A percentile compares a stretch with the other conserved stretches of the same genome.
phyloP scores from a whole-genome alignment of 2,329 filamentous ascomycete species.

The Diplodia mutila region DNA sequence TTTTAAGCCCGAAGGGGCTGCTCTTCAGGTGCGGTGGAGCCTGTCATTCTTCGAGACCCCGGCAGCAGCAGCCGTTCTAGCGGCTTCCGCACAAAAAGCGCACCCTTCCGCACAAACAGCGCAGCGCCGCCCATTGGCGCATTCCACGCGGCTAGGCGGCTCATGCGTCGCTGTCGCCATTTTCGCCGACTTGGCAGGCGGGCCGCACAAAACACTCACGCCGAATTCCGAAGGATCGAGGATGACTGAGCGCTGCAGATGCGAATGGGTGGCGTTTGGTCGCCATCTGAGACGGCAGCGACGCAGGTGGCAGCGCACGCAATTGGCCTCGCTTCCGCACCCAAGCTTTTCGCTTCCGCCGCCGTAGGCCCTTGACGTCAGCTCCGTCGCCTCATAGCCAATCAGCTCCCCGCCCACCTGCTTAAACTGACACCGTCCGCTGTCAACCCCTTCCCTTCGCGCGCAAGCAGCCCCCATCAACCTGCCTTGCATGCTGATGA shows the following conservation, averaged over 20 bases:
- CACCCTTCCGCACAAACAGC: slow-evolving; percentile 21
- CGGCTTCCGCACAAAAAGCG: slow-evolving; percentile 22
- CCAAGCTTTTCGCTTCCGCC: slow-evolving; percentile 19
- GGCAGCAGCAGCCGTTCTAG: too few relatives aligned
- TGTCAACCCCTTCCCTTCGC: background rate
- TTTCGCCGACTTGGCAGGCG: slow-evolving; percentile 2
- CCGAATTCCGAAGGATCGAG: background rate
- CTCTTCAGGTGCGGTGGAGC: slow-evolving; percentile 7
- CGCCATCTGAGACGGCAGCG: background rate
- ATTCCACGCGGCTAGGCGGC: slow-evolving; percentile 23
- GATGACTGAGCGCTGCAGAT: background rate
- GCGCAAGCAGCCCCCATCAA: too few relatives aligned
- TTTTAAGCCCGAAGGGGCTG: background rate
- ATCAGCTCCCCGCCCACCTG: slow-evolving; percentile 1
- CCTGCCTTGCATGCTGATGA: background rate
- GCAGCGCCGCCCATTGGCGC: background rate
- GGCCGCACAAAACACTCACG: slow-evolving; percentile 31
- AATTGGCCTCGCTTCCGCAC: slow-evolving; percentile 1
- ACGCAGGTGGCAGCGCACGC: too few relatives aligned
- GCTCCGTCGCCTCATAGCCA: background rate
- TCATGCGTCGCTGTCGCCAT: background rate
- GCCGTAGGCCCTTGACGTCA: background rate
- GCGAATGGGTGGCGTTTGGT: too few relatives aligned
- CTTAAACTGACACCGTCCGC: slow-evolving; percentile 1
- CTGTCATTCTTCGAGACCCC: slow-evolving; percentile 5